Conservation (phyloP, 2,329 filamentous ascomycete species). For the Sphaceloma murrayae region DNA sequence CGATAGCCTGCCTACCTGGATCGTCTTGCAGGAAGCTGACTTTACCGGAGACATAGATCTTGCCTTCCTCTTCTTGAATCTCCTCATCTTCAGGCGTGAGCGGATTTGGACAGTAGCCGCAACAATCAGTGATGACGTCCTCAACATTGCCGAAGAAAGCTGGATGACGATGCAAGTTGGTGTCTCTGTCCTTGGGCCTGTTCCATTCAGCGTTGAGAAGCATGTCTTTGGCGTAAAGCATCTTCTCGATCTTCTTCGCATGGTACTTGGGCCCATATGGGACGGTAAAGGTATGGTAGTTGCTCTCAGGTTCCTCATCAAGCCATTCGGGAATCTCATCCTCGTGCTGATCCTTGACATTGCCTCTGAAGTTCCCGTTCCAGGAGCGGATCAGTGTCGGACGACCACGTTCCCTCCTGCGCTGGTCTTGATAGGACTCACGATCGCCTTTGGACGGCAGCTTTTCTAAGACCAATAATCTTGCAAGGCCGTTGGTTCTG, state of each 20-base stretch:
- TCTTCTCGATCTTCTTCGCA: conserved; percentile 66
- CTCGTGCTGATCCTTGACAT: conserved; percentile 67
- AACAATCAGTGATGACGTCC: conserved; percentile 72
- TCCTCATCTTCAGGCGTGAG: conserved; percentile 62
- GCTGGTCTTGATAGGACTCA: conserved; percentile 59
- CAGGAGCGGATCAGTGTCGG: conserved; percentile 43
- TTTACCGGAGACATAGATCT: conserved; percentile 65
- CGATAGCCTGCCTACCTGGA: conserved; percentile 64
- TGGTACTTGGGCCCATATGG: conserved; percentile 50
- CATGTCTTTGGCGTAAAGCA: conserved; percentile 72
- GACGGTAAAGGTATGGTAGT: conserved; percentile 60
- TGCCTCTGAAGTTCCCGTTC: conserved; percentile 46
- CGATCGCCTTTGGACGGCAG: conserved; percentile 60
- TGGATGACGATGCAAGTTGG: conserved; percentile 73
- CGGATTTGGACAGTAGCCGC: conserved; percentile 64
- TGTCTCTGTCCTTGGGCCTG: conserved; percentile 60
- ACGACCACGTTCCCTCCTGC: conserved; percentile 62
- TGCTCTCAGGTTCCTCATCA: conserved; percentile 63
- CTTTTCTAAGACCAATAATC: conserved; percentile 69
- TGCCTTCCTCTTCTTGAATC: conserved; percentile 59
- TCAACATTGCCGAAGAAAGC: conserved; percentile 71
- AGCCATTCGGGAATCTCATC: conserved; percentile 81
- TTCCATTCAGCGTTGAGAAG: conserved; percentile 85
- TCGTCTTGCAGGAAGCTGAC: conserved; percentile 70
- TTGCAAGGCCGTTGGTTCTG: conserved; percentile 65